Evolutionary conservation across 1,139 yeast genomes (phyloP), one percentile per base, ranked within the genome.

Genomic region (Pichia sp.): DNA sequence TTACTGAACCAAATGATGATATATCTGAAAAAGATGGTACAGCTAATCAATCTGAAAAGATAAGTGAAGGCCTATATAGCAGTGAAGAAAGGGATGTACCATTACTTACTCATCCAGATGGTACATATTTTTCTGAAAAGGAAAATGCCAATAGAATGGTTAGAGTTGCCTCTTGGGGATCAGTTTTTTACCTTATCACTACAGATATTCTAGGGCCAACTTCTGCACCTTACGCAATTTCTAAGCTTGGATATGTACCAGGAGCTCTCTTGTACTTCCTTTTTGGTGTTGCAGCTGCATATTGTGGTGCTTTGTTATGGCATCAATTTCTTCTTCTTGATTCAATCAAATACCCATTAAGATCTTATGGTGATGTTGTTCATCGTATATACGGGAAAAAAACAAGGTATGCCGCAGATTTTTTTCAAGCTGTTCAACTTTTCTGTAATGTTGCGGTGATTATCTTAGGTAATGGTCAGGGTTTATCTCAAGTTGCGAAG

Each of bases 131-230:
- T 15, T 37, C 36, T 4, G 37, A 40, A 11, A 37, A 20, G 15
- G 44, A 43, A 35, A 43, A 43, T 26, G 43, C 46, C n/a, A 43
- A 43, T 14, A 43, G 44, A 43, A 33, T 36, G 41, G 11, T 40
- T 4, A 40, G 46, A 40, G 31, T 43, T 19, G 46, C 44, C 5
- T 43, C 44, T 17, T 43, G 46, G 46, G 44, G 46, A 42, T 58
- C 70, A 1, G 70, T 67, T 9, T 68, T 68, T 52, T 68, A 60
- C 49, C 56, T 68, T 35, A 68, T 68, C 40, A 68, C 73, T 14
- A 68, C 73, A 3, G 73, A 68, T 55, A 67, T 68, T 38, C 58
- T 68, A 31, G 73, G 73, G 18, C 73, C 73, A 17, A 56, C 64
- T 14, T 57, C 62, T 38, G 71, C 72, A 15, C 72, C 72, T 4